phyloP scores from a whole-genome alignment of 495 filamentous ascomycete species.

The Durotheca rogersii region DNA sequence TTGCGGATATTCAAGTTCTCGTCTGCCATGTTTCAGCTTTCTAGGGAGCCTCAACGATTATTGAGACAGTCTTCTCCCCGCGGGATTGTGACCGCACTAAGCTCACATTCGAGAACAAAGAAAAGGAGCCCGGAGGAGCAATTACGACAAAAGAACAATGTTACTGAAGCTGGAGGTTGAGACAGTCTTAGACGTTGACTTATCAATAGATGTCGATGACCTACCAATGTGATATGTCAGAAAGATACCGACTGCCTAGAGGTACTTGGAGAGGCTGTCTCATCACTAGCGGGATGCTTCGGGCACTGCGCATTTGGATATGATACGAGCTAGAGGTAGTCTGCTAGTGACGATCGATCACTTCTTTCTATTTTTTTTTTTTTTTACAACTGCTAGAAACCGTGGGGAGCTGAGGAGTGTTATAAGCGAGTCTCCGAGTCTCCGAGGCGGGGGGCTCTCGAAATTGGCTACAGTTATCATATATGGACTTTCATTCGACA shows the following conservation, averaged over 20 bases:
- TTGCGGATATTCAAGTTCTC: slow-evolving; percentile 2
- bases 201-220: background rate
- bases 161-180: slow-evolving; percentile 13
- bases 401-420: too few species aligned
- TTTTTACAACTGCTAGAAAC: too few species aligned
- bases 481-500: too few species aligned
- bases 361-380: too few species aligned
- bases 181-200: slow-evolving; percentile 17
- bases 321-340: background rate
- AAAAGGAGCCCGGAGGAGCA: slow-evolving; percentile 1
- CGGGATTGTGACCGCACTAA: background rate
- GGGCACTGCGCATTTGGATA: background rate
- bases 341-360: background rate
- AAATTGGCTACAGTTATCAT: too few species aligned
- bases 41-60: slow-evolving; percentile 20
- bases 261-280: slow-evolving; percentile 7
- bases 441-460: too few species aligned
- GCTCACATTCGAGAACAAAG: background rate
- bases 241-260: background rate
- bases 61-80: slow-evolving; percentile 11
- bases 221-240: slow-evolving; percentile 17
- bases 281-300: slow-evolving; percentile 10
- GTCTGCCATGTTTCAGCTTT: slow-evolving; percentile 13
- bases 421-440: too few species aligned
- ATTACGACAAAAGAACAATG: background rate